phyloP scores from a whole-genome alignment of 495 filamentous ascomycete species.

The Annulohypoxylon nitens region DNA sequence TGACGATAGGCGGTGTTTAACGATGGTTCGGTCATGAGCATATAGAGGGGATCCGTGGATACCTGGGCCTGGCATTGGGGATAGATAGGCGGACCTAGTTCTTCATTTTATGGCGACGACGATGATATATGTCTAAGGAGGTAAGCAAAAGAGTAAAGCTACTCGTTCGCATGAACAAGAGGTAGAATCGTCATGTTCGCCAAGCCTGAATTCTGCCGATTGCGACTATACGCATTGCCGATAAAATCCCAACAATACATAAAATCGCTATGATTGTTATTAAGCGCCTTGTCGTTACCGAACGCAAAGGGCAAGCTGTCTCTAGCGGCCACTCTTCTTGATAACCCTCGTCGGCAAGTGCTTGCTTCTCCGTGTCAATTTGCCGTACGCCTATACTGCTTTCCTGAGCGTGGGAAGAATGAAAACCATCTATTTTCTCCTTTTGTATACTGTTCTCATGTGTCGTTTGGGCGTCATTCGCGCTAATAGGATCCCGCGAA shows the following conservation, averaged over 20 bases:
- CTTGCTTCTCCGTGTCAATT: constrained; percentile 42
- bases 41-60: constrained; percentile 22
- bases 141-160: constrained; percentile 15
- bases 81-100: constrained; percentile 22
- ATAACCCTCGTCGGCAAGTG: constrained; percentile 13
- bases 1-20: constrained; percentile 18
- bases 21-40: constrained; percentile 6
- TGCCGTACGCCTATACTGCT: not conserved
- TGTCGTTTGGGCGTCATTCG: not conserved
- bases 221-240: constrained; percentile 32
- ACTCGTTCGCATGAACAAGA: constrained; percentile 29
- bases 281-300: constrained; percentile 24
- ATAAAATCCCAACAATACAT: constrained; percentile 30
- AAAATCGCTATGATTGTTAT: constrained; percentile 31
- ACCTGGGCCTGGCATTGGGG: not conserved
- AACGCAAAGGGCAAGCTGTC: not conserved
- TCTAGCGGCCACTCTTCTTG: constrained; percentile 12
- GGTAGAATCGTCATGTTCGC: constrained; percentile 31
- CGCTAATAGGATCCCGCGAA: constrained; percentile 1
- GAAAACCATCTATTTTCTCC: not conserved
- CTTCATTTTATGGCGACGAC: constrained; percentile 17
- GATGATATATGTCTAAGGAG: constrained; percentile 18
- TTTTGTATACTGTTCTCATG: not conserved
- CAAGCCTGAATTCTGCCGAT: constrained; percentile 34
- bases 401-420: not conserved